phyloP scores from a whole-genome alignment of 768 basidiomycete genomes.

The Pisolithus sp. region DNA sequence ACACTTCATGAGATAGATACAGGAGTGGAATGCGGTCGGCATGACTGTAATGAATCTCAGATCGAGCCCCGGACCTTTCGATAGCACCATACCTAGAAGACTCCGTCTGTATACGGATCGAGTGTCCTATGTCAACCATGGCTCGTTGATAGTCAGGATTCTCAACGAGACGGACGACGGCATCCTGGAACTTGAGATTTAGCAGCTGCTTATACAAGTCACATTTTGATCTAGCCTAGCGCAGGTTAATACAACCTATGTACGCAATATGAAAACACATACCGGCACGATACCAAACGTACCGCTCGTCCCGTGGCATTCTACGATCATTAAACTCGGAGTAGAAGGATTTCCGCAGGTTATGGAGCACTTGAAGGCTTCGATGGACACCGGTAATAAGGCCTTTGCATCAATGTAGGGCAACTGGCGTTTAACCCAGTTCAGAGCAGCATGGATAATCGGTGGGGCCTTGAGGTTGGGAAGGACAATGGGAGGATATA shows the following conservation, averaged over 20 bases:
- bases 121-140: conserved; percentile 60
- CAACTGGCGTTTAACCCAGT: conserved; percentile 54
- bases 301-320: conserved; percentile 73
- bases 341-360: conserved; percentile 84
- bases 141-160: conserved; percentile 70
- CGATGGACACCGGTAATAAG: conserved; percentile 79
- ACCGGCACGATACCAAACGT: conserved; percentile 77
- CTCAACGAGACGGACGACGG: conserved; percentile 58
- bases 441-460: conserved; percentile 35
- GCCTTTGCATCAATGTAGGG: conserved; percentile 76
- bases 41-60: conserved; percentile 15
- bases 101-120: conserved; percentile 51
- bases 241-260: conserved; percentile 6
- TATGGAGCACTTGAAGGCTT: conserved; percentile 73
- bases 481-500: conserved; percentile 22
- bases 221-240: conserved; percentile 69
- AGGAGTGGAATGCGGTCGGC: conserved; percentile 22
- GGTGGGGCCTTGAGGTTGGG: conserved; percentile 23
- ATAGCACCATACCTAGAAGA: conserved; percentile 28
- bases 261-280: conserved; percentile 18
- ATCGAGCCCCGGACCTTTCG: background rate
- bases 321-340: conserved; percentile 71
- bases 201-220: conserved; percentile 82
- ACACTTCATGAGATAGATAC: conserved; percentile 34
- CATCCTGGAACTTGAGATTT: conserved; percentile 62